Base-by-base conservation (phyloP, 2,329 filamentous ascomycete species). In the Sordariomycetes sp. region DNA sequence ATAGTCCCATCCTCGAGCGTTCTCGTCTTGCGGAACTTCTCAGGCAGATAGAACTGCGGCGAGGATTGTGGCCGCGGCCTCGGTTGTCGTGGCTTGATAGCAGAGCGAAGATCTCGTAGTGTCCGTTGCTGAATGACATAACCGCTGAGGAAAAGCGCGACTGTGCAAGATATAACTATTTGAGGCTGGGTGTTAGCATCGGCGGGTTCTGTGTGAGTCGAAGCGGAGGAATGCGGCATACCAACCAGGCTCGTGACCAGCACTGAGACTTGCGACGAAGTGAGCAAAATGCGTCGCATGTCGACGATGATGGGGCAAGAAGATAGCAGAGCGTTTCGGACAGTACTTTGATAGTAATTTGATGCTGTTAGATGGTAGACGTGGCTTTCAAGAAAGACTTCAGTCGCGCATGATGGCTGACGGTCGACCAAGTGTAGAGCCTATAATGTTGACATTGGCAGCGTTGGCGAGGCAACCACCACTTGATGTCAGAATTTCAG, bases 91-190 rank as follows among this genome's bases (percentile, higher is more conserved):
- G 58, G 58, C 44, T 70, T 71, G 47, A 94, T 80, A 14, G 83
- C 83, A 36, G 69, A 65, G 47, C 90, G 83, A 21, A 95, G 70
- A 46, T 81, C 80, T 41, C 72, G 74, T 5, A 94, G 75, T 1
- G 86, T 92, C 47, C 86, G 77, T 57, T 95, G 88, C 50, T 95
- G 88, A 34, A 94, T 71, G 4, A 79, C 73, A 55, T 93, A 94
- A 48, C 88, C 88, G 33, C 84, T 86, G 21, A 94, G 68, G 56
- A 95, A 95, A 18, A 95, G 76, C 5, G 87, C 74, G 24, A 79
- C 57, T 4, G 87, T 94, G 58, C 86, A 94, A 18, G 84, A 54
- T 42, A 85, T 63, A 39, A 94, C 82, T 80, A 38, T 20, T 35
- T 43, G 32, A 42, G 39, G 8, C 11, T 30, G 38, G 36, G 35